A percentile compares a stretch with the other conserved stretches of the same genome.
These are phyloP conservation scores for Xylaria sp. DNA, from an alignment of 2,329 filamentous ascomycete species.

Conservation along the genomic window DNA sequence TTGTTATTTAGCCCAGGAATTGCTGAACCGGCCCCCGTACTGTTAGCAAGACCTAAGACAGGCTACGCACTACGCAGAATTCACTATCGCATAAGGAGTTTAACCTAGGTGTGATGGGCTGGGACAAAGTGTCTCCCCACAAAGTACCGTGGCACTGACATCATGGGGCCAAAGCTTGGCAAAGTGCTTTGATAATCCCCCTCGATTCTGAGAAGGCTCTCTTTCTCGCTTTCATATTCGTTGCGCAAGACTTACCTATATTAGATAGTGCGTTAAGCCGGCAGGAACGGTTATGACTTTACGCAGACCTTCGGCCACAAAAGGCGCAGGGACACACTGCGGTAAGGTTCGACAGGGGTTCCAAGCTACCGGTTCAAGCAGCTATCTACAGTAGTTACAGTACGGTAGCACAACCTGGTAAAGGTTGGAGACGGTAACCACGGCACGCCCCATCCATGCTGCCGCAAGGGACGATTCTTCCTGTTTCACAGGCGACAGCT, in stretches of 20 bases:
- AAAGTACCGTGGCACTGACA: not conserved
- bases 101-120: not conserved
- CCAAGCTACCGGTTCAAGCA: constrained; percentile 28
- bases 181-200: not conserved
- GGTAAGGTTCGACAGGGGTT: constrained; percentile 20
- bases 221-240: not conserved
- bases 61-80: too few species aligned
- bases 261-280: too few species aligned
- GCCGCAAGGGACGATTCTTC: not conserved
- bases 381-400: not conserved
- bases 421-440: constrained; percentile 17
- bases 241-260: too few species aligned
- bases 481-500: constrained; percentile 9
- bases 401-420: not conserved
- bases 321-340: constrained; percentile 10
- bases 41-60: not conserved
- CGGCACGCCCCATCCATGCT: constrained; percentile 11
- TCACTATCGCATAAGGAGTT: not conserved
- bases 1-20: not conserved
- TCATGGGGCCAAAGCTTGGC: not conserved
- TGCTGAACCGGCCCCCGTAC: not conserved
- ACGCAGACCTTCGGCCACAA: not conserved
- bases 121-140: not conserved
- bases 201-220: not conserved
- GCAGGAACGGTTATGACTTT: not conserved